phyloP scores from a whole-genome alignment of 2,329 filamentous ascomycete genomes.

The Cadophora sp. region DNA sequence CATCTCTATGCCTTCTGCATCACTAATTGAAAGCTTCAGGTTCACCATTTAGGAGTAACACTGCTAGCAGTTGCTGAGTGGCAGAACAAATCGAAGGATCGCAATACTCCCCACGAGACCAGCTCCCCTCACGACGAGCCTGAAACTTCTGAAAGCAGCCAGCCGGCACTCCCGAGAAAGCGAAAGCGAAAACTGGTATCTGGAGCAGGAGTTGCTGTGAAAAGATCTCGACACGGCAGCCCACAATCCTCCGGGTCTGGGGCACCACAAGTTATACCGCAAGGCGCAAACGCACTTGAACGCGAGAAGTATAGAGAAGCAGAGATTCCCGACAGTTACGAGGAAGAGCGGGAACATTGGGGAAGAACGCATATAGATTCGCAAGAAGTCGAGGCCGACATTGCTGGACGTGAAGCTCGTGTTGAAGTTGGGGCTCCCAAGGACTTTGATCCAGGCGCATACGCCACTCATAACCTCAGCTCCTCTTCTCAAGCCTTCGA shows the following conservation, averaged over 20 bases:
- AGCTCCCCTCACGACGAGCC: background rate
- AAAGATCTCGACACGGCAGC: background rate
- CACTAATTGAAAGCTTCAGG: background rate
- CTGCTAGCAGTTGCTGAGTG: slow-evolving; percentile 16
- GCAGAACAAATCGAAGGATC: slow-evolving; percentile 14
- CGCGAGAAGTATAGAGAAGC: background rate
- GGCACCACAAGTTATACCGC: slow-evolving; percentile 25
- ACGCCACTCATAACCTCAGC: background rate
- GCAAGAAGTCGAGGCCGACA: background rate
- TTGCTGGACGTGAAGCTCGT: background rate
- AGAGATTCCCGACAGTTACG: slow-evolving; percentile 40
- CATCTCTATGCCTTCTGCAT: background rate
- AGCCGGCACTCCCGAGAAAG: slow-evolving; percentile 32
- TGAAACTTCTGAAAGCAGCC: slow-evolving; percentile 25
- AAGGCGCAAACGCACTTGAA: background rate
- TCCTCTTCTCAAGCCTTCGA: background rate
- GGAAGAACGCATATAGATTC: background rate
- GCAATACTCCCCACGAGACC: background rate
- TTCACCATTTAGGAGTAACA: background rate
- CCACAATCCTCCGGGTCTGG: slow-evolving; percentile 11
- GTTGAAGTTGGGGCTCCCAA: slow-evolving; percentile 29
- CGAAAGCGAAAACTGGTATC: slow-evolving; percentile 30
- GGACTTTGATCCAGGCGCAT: slow-evolving; percentile 32
- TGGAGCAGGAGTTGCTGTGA: background rate
- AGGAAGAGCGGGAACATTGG: slow-evolving; percentile 27